These are phyloP conservation scores for Blastobotrys niveus DNA, from an alignment of 1,139 yeast species.

Conservation along the genomic window DNA sequence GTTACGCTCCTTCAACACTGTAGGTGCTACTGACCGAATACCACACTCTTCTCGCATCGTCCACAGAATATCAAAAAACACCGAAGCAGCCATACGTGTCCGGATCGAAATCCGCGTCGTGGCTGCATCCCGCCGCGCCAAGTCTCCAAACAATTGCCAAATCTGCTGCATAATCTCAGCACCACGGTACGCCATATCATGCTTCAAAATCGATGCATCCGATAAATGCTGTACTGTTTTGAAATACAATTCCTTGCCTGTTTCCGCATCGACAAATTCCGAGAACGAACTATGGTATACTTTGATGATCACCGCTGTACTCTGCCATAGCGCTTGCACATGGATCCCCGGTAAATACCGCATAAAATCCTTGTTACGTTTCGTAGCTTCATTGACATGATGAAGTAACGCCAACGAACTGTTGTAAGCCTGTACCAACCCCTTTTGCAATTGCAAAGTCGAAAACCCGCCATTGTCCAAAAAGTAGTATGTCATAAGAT, in stretches of 20 bases:
- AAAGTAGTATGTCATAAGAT: conserved; percentile 73
- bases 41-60: conserved; percentile 85
- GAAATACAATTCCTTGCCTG: conserved; percentile 68
- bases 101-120: conserved; percentile 47
- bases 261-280: conserved; percentile 57
- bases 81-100: conserved; percentile 85
- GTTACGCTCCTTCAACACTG: conserved; percentile 30
- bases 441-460: conserved; percentile 61
- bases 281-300: conserved; percentile 70
- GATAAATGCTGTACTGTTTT: conserved; percentile 65
- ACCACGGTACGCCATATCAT: conserved; percentile 88
- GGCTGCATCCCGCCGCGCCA: conserved; percentile 38
- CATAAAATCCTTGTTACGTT: conserved; percentile 56
- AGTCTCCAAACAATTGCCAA: conserved; percentile 75
- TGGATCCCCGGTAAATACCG: conserved; percentile 79
- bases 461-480: conserved; percentile 51
- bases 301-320: conserved; percentile 77
- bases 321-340: conserved; percentile 82
- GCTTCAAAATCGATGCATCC: conserved; percentile 78
- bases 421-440: conserved; percentile 70
- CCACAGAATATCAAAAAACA: conserved; percentile 85
- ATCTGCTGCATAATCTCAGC: conserved; percentile 90
- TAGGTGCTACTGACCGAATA: conserved; percentile 35
- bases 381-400: conserved; percentile 60
- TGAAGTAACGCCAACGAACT: conserved; percentile 66